Evolutionary conservation across 1,139 yeast species (phyloP).

Genomic region (Diutina pseudorugosa): DNA sequence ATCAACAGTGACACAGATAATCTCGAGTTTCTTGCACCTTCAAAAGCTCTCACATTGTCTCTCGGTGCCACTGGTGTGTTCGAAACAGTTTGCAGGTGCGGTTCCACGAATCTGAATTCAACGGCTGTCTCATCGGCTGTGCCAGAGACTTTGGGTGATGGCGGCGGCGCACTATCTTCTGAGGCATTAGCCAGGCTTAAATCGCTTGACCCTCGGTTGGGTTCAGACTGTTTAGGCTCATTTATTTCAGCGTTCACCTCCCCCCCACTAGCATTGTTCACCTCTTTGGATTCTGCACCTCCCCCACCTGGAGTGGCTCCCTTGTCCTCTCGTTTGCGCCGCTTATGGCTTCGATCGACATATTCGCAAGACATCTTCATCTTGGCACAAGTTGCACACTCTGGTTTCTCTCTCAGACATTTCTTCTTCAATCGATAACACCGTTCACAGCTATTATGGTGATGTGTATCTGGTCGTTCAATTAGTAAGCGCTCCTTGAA

Average conservation of each 20-base stretch:
- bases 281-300: not conserved
- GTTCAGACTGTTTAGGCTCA: not conserved
- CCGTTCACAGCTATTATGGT: slow-evolving; percentile 1
- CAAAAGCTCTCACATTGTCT: not conserved
- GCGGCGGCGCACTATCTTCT: not conserved
- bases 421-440: slow-evolving; percentile 3
- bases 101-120: not conserved
- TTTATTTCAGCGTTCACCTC: too few species aligned
- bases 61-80: not conserved
- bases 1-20: not conserved
- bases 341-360: not conserved
- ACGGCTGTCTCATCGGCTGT: not conserved
- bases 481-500: not conserved
- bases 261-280: not conserved
- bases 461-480: not conserved
- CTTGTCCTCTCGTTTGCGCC: not conserved
- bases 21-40: not conserved
- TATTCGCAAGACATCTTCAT: not conserved
- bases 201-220: not conserved
- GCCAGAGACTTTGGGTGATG: not conserved
- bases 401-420: not conserved
- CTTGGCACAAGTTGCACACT: not conserved
- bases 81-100: not conserved
- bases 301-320: not conserved
- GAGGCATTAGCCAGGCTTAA: not conserved